Evolutionary conservation across 371 early-diverging fungal genomes (phyloP).

Genomic region (Blakeslea trispora): DNA sequence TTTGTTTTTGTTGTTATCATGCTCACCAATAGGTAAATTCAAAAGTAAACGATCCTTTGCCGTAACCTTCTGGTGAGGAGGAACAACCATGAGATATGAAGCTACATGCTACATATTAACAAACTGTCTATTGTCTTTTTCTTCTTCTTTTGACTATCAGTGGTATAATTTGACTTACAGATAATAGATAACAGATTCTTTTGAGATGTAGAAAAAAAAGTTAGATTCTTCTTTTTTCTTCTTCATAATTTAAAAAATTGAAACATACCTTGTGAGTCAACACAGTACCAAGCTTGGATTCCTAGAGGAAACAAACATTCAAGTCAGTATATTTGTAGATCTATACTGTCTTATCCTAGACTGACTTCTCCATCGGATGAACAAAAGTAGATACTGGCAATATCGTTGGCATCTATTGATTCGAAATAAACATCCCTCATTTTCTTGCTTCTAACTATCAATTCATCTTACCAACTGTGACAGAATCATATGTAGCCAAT

Average conservation of each 20-base stretch:
- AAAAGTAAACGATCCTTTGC: slow-evolving; percentile 42
- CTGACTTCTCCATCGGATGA: slow-evolving; percentile 15
- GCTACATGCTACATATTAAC: slow-evolving; percentile 17
- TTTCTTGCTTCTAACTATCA: too few relatives aligned
- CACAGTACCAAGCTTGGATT: slow-evolving; percentile 39
- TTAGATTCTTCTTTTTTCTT: not conserved
- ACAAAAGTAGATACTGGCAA: slow-evolving; percentile 46
- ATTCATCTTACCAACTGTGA: slow-evolving; percentile 31
- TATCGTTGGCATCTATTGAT: slow-evolving; percentile 32
- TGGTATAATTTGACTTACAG: slow-evolving; percentile 17
- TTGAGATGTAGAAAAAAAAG: not conserved
- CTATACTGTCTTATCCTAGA: not conserved
- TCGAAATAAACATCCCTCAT: not conserved
- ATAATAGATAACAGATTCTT: slow-evolving; percentile 24
- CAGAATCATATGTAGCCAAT: slow-evolving; percentile 23
- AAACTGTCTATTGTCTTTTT: not conserved
- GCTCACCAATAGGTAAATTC: slow-evolving; percentile 47
- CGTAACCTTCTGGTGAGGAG: slow-evolving; percentile 46
- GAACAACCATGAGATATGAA: slow-evolving; percentile 40
- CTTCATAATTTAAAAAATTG: too few relatives aligned
- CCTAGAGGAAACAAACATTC: slow-evolving; percentile 1
- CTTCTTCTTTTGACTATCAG: too few relatives aligned
- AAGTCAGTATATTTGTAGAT: too few relatives aligned
- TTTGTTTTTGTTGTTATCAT: not conserved
- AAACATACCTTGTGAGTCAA: slow-evolving; percentile 48